A percentile compares a stretch with the other conserved stretches of the same genome.
Evolutionary conservation across 305 asterid genomes (phyloP).

Genomic region (Solanum hybrid): DNA sequence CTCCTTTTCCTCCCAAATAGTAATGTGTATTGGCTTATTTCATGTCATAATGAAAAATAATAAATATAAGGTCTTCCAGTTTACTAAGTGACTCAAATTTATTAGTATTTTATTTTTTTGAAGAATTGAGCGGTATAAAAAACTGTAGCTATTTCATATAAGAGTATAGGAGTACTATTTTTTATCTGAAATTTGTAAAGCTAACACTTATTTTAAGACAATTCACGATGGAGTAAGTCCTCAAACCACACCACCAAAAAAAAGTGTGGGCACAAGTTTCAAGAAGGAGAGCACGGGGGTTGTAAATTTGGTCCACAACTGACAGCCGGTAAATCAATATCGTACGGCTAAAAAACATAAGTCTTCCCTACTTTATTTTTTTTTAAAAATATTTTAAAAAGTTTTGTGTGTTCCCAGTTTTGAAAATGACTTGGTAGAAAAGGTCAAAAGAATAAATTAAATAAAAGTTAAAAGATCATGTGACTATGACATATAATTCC

Average conservation of each 20-base stretch:
- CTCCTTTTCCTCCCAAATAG: too few relatives aligned
- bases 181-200: too few relatives aligned
- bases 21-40: neutral
- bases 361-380: neutral
- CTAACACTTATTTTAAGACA: too few relatives aligned
- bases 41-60: neutral
- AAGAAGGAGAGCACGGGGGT: neutral
- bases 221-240: too few relatives aligned
- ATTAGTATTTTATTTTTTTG: too few relatives aligned
- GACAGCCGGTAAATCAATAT: constrained; percentile 14
- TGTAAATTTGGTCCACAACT: neutral
- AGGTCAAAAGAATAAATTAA: constrained; percentile 16
- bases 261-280: neutral
- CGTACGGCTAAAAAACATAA: constrained; percentile 12
- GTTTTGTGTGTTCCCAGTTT: constrained; percentile 13
- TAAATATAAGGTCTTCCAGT: neutral
- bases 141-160: neutral
- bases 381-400: neutral
- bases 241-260: too few relatives aligned
- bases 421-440: constrained; percentile 17
- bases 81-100: too few relatives aligned
- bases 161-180: neutral
- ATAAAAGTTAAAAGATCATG: constrained; percentile 19
- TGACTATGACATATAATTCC: constrained; percentile 31
- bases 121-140: neutral